Conservation (phyloP, 139 green algal genomes). For the Dunaliella sp. region DNA sequence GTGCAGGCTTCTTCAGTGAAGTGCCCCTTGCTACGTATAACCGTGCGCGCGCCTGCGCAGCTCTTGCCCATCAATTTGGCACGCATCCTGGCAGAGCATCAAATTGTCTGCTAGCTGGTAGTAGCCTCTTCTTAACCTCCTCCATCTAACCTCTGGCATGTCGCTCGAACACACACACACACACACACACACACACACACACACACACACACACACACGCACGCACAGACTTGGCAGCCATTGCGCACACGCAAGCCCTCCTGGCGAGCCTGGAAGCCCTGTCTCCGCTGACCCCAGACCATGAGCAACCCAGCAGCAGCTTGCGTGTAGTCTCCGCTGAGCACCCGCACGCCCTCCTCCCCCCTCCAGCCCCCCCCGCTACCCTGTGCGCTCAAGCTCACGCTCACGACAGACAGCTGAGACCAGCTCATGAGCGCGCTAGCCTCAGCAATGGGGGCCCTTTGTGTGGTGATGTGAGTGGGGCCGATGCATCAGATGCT, state of each 20-base stretch:
- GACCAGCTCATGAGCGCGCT: not conserved
- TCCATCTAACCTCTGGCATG: too few relatives aligned
- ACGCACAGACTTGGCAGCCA: conserved; percentile 21
- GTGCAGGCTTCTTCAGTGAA: too few relatives aligned
- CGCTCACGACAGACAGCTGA: not conserved
- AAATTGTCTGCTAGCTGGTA: too few relatives aligned
- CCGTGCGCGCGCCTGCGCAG: too few relatives aligned
- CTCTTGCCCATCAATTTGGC: too few relatives aligned
- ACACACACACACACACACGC: too few relatives aligned
- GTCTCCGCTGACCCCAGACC: not conserved
- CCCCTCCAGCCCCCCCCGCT: not conserved
- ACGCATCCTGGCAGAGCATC: too few relatives aligned
- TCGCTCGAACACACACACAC: too few relatives aligned
- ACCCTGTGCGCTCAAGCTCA: not conserved
- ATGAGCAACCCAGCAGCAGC: not conserved
- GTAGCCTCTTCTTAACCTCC: too few relatives aligned
- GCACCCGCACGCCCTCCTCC: not conserved
- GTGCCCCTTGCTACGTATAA: too few relatives aligned
- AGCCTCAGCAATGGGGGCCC: not conserved
- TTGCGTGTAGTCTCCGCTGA: not conserved
- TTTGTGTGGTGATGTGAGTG: not conserved
- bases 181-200: too few relatives aligned
- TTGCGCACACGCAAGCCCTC: conserved; percentile 33
- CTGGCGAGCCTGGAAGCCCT: conserved; percentile 33
- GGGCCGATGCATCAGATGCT: not conserved